Percentiles rank a stretch among this genome's conserved stretches.
Conservation (phyloP, 1,139 yeast genomes). For the Hansenula anomala region DNA sequence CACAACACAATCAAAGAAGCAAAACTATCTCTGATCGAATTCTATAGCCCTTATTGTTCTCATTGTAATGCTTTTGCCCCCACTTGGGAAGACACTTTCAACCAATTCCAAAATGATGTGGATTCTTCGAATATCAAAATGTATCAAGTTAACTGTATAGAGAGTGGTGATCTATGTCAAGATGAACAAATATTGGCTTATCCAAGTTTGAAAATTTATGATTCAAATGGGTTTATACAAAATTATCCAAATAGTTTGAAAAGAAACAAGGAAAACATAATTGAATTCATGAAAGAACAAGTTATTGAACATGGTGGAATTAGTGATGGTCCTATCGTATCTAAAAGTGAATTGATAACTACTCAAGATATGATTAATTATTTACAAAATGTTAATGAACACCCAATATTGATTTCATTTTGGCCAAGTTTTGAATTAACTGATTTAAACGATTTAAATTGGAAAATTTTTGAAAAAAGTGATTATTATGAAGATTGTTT, state of each 20-base stretch:
- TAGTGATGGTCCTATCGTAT: no score
- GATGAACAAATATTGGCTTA: slow-evolving; percentile 51
- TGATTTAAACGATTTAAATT: slow-evolving; percentile 32
- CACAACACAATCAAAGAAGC: not conserved
- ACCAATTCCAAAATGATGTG: slow-evolving; percentile 37
- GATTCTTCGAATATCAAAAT: slow-evolving; percentile 43
- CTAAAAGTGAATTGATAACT: slow-evolving; percentile 26
- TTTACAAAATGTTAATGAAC: slow-evolving; percentile 39
- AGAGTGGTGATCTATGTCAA: slow-evolving; percentile 66
- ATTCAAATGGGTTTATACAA: slow-evolving; percentile 39
- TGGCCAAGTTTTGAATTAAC: slow-evolving; percentile 66
- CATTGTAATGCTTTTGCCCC: slow-evolving; percentile 69
- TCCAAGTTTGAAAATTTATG: slow-evolving; percentile 59
- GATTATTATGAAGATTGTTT: slow-evolving; percentile 44
- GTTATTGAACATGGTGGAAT: no score
- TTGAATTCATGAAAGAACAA: slow-evolving; percentile 44
- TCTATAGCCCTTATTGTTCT: slow-evolving; percentile 65
- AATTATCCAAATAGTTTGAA: slow-evolving; percentile 41
- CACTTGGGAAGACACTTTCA: slow-evolving; percentile 55
- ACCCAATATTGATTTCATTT: slow-evolving; percentile 55
- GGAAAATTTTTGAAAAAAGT: no score
- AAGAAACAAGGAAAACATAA: slow-evolving; percentile 44
- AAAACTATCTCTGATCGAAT: slow-evolving; percentile 41
- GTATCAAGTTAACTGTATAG: slow-evolving; percentile 70
- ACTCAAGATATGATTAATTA: slow-evolving; percentile 36